Conservation (phyloP, 176 grass and related monocot genomes). For the Carex myosuroides region DNA sequence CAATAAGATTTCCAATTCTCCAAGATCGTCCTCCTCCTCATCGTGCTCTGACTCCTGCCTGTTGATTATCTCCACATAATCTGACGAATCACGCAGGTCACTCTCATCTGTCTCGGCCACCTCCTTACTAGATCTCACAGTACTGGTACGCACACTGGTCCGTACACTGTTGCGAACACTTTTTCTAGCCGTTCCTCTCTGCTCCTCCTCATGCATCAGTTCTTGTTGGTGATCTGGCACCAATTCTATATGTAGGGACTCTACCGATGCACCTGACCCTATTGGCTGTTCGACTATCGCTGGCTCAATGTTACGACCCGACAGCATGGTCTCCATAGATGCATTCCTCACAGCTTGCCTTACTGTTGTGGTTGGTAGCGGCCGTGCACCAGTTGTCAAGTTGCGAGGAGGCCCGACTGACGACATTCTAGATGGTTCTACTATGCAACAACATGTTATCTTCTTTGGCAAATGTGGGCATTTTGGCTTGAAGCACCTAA, state of each 20-base stretch:
- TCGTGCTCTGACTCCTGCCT: conserved; percentile 20
- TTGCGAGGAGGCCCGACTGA: background rate
- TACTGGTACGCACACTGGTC: conserved; percentile 10
- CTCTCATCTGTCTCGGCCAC: conserved; percentile 23
- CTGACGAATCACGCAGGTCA: conserved; percentile 19
- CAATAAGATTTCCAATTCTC: background rate
- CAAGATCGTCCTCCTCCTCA: background rate
- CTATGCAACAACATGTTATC: conserved; percentile 20
- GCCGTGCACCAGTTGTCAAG: background rate
- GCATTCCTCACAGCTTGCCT: conserved; percentile 22
- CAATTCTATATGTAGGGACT: conserved; percentile 23
- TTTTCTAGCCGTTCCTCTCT: background rate
- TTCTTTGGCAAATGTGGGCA: conserved; percentile 11
- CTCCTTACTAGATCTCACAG: conserved; percentile 18
- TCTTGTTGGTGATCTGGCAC: conserved; percentile 14
- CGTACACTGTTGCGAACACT: conserved; percentile 8
- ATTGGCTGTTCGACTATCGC: background rate
- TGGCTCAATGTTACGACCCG: conserved; percentile 6
- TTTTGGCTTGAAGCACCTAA: conserved; percentile 16
- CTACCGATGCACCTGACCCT: conserved; percentile 3
- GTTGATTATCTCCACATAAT: conserved; percentile 26
- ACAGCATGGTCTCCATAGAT: conserved; percentile 23
- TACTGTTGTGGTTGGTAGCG: background rate
- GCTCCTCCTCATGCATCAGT: conserved; percentile 13
- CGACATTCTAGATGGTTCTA: conserved; percentile 14